These are phyloP conservation scores for Talaromyces borbonicus DNA, from an alignment of 495 filamentous ascomycete genomes.

Conservation along the genomic window DNA sequence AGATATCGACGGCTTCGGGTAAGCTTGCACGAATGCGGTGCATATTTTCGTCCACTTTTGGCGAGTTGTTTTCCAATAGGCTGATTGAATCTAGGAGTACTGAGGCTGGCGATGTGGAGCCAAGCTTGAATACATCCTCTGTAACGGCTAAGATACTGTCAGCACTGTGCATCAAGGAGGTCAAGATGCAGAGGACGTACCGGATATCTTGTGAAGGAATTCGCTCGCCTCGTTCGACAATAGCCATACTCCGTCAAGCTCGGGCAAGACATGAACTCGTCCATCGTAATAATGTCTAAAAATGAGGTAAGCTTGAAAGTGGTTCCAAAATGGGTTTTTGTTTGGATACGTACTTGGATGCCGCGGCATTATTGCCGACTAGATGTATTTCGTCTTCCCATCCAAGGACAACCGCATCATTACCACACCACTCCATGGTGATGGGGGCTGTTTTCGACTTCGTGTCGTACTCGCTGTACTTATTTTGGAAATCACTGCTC, in stretches of 20 bases:
- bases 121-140: conserved; percentile 79
- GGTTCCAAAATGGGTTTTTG: no score
- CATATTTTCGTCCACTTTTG: conserved; percentile 95
- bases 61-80: conserved; percentile 84
- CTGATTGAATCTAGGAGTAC: conserved; percentile 87
- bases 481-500: conserved; percentile 84
- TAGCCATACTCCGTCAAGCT: conserved; percentile 79
- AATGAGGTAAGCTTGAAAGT: not conserved
- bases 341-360: conserved; percentile 51
- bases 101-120: conserved; percentile 77
- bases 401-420: conserved; percentile 84
- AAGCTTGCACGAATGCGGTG: conserved; percentile 81
- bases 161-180: conserved; percentile 5
- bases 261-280: conserved; percentile 79
- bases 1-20: conserved; percentile 84
- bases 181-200: conserved; percentile 19
- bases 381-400: conserved; percentile 99
- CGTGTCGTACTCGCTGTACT: conserved; percentile 86
- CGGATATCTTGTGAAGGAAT: conserved; percentile 84
- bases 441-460: conserved; percentile 76
- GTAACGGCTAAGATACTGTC: conserved; percentile 48
- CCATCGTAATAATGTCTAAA: conserved; percentile 78
- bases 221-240: conserved; percentile 89
- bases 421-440: conserved; percentile 91
- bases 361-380: conserved; percentile 71